phyloP scores from a whole-genome alignment of 345 rosid genomes.

The Euphorbia lathyris region DNA sequence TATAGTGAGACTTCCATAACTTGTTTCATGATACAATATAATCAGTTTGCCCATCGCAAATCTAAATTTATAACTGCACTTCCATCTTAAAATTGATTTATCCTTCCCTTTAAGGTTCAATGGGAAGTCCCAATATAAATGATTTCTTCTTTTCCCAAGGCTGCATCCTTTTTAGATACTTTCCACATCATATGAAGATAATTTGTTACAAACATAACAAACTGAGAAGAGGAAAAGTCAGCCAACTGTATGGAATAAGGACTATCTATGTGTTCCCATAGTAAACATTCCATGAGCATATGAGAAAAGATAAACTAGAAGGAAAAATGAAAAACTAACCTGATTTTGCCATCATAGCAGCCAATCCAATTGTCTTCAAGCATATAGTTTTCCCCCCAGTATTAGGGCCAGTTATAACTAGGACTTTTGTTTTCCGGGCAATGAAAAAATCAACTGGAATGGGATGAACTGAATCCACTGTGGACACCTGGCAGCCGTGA shows the following conservation, averaged over 20 bases:
- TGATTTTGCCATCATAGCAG: constrained; percentile 94
- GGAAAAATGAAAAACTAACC: constrained; percentile 37
- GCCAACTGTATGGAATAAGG: background rate
- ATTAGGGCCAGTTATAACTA: constrained; percentile 91
- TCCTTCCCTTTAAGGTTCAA: background rate
- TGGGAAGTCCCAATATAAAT: background rate
- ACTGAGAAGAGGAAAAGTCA: background rate
- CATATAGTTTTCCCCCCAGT: constrained; percentile 95
- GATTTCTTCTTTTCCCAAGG: background rate
- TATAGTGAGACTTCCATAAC: background rate
- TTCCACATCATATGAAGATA: background rate
- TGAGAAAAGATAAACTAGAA: background rate
- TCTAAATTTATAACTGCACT: background rate
- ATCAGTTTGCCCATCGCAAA: background rate
- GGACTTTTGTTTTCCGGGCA: constrained; percentile 60
- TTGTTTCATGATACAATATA: background rate
- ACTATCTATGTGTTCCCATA: background rate
- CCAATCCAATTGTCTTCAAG: constrained; percentile 91
- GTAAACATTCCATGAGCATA: background rate
- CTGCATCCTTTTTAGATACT: background rate
- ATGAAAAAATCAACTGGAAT: constrained; percentile 78
- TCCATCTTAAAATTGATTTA: constrained; percentile 2
- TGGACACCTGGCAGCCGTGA: constrained; percentile 45
- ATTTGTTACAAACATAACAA: background rate
- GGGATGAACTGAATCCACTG: constrained; percentile 50